Percentiles rank a stretch among this genome's conserved stretches.
Conservation (phyloP, 345 rosid species). For the Boechera divaricarpa region DNA sequence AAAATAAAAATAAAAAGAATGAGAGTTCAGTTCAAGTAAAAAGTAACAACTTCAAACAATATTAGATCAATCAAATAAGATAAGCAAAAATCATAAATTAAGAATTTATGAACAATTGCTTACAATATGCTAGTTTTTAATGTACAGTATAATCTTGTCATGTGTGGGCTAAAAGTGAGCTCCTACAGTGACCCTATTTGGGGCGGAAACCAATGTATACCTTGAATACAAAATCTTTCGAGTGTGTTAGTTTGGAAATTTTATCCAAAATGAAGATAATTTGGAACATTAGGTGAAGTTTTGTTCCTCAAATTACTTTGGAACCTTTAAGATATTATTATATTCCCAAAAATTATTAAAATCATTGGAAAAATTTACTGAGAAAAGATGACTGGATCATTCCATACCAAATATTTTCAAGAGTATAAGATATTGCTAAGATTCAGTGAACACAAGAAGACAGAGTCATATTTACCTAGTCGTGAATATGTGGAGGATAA, state of each 20-base stretch:
- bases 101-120: background rate
- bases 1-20: background rate
- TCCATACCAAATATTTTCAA: background rate
- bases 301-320: background rate
- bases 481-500: background rate
- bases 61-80: background rate
- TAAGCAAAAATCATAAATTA: no score
- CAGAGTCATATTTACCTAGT: background rate
- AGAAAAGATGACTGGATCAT: background rate
- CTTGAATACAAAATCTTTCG: background rate
- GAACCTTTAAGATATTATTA: background rate
- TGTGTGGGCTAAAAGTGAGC: background rate
- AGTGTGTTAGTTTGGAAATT: background rate
- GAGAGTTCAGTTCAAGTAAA: background rate
- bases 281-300: background rate
- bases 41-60: background rate
- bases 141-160: background rate
- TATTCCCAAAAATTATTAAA: background rate
- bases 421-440: background rate
- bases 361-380: background rate
- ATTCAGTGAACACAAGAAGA: background rate
- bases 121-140: no score
- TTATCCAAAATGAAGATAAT: background rate
- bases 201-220: background rate
- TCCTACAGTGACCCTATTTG: no score